Evolutionary conservation across 176 grass and related monocot genomes (phyloP).

Genomic region (Chloris gayana): DNA sequence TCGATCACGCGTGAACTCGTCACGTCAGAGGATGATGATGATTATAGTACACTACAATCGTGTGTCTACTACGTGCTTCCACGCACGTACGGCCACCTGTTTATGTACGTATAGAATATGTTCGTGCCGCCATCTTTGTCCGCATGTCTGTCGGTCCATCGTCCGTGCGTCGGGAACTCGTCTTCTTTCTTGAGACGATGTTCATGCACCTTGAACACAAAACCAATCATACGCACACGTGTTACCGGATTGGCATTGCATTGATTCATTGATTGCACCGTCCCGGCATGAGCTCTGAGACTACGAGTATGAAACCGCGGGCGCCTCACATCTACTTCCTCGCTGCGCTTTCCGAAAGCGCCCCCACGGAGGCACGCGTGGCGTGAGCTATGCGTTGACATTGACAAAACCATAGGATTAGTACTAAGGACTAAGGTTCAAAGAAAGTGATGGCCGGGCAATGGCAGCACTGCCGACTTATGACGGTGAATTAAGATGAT

Average conservation of each 20-base stretch:
- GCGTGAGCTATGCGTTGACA: background rate
- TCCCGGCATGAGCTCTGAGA: background rate
- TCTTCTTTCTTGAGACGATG: background rate
- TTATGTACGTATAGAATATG: background rate
- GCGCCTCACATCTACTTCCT: background rate
- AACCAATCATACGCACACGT: constrained; percentile 11
- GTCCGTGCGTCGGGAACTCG: background rate
- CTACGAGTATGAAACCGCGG: constrained; percentile 30
- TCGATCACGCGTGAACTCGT: constrained; percentile 37
- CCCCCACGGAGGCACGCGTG: background rate
- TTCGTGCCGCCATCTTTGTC: constrained; percentile 33
- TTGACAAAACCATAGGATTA: background rate
- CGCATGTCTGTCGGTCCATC: constrained; percentile 33
- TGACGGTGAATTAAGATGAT: constrained; percentile 5
- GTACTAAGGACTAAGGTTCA: constrained; percentile 16
- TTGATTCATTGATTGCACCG: constrained; percentile 8
- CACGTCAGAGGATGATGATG: background rate
- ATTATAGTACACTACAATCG: background rate
- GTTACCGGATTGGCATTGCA: constrained; percentile 6
- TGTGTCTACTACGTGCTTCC: background rate
- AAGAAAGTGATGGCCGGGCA: background rate
- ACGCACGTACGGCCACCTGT: background rate
- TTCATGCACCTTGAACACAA: constrained; percentile 34
- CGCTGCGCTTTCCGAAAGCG: background rate
- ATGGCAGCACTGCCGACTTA: background rate